phyloP scores from a whole-genome alignment of 306 rosid species.

The Canavalia ensiformis region DNA sequence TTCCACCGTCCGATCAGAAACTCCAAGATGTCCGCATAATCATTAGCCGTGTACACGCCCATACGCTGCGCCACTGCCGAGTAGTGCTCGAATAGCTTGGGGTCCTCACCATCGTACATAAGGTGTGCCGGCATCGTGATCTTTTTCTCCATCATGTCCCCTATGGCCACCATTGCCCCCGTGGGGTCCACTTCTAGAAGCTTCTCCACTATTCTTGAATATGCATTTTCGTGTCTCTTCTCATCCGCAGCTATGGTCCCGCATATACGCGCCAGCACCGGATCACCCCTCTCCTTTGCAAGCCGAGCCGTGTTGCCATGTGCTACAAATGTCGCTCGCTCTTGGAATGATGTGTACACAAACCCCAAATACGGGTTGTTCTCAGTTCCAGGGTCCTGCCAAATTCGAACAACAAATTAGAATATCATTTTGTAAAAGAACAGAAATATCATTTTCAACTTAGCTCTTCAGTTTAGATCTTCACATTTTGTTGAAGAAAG shows the following conservation, averaged over 20 bases:
- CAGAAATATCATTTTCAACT: too few relatives aligned
- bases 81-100: constrained; percentile 61
- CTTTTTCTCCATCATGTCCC: constrained; percentile 66
- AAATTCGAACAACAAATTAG: background rate
- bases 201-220: constrained; percentile 61
- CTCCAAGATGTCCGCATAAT: constrained; percentile 65
- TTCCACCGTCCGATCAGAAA: constrained; percentile 59
- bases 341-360: constrained; percentile 75
- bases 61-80: constrained; percentile 64
- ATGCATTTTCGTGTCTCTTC: constrained; percentile 69
- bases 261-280: constrained; percentile 63
- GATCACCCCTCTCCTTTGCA: constrained; percentile 61
- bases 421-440: background rate
- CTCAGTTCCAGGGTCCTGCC: constrained; percentile 65
- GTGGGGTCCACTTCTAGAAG: constrained; percentile 73
- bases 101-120: constrained; percentile 69
- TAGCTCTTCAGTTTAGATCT: too few relatives aligned
- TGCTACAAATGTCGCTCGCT: constrained; percentile 69
- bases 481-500: too few relatives aligned
- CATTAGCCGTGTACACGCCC: constrained; percentile 65
- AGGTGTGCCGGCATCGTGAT: constrained; percentile 71
- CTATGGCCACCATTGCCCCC: constrained; percentile 56
- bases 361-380: constrained; percentile 77
- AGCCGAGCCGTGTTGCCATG: constrained; percentile 75
- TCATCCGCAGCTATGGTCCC: constrained; percentile 73